Conservation (phyloP, 2,329 filamentous ascomycete genomes). For the Fusarium sp. region DNA sequence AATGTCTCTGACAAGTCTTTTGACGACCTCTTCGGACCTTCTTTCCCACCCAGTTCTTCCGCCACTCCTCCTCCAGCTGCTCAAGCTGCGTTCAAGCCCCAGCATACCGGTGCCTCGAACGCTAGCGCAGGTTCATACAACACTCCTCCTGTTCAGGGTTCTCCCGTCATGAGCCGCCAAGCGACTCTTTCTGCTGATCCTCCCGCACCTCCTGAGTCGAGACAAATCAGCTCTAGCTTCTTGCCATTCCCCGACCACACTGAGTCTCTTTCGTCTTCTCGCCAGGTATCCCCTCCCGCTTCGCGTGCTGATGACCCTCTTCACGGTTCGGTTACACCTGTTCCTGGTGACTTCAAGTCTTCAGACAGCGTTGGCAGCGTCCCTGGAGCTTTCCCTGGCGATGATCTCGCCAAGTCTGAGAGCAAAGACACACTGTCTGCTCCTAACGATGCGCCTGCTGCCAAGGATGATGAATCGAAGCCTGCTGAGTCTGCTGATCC, state of each 20-base stretch:
- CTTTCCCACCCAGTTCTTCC: slow-evolving; percentile 62
- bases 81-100: slow-evolving; percentile 57
- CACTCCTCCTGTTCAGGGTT: slow-evolving; percentile 65
- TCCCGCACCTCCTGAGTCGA: slow-evolving; percentile 74
- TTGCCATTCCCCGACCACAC: slow-evolving; percentile 75
- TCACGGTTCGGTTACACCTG: slow-evolving; percentile 44
- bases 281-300: slow-evolving; percentile 79
- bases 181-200: slow-evolving; percentile 68
- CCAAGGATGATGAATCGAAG: slow-evolving; percentile 38
- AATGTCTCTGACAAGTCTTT: slow-evolving; percentile 75
- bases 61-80: slow-evolving; percentile 59
- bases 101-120: slow-evolving; percentile 68
- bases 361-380: slow-evolving; percentile 35
- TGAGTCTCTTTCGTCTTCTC: slow-evolving; percentile 80
- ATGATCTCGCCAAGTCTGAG: slow-evolving; percentile 49
- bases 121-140: slow-evolving; percentile 64
- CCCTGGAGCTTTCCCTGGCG: slow-evolving; percentile 53
- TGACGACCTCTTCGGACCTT: slow-evolving; percentile 86
- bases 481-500: slow-evolving; percentile 56
- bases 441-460: slow-evolving; percentile 43
- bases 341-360: slow-evolving; percentile 41
- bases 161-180: slow-evolving; percentile 73
- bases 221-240: slow-evolving; percentile 82
- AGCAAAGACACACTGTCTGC: slow-evolving; percentile 51
- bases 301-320: slow-evolving; percentile 64